Conservation (phyloP, 75 land plant species). For the Pinus tabuliformis region DNA sequence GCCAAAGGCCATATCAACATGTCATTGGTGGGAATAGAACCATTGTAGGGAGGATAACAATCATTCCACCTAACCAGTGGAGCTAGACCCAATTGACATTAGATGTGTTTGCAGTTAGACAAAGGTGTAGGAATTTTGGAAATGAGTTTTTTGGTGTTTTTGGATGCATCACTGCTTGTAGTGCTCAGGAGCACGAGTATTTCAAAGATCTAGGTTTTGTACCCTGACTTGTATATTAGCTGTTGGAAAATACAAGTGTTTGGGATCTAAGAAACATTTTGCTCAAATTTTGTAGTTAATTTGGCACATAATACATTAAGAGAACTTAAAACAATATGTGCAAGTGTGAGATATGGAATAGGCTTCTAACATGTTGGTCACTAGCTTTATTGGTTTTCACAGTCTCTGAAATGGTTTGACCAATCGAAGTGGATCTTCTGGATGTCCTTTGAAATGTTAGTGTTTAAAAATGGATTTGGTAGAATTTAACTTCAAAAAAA, state of each 20-base stretch:
- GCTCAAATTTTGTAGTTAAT: neutral
- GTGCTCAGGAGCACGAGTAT: no score
- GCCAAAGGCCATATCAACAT: no score
- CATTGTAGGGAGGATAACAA: no score
- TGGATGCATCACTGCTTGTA: no score
- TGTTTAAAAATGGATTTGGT: neutral
- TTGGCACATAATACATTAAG: neutral
- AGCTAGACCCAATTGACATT: no score
- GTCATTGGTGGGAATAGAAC: no score
- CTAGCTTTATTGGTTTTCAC: neutral
- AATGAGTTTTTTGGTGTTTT: no score
- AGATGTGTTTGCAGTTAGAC: no score
- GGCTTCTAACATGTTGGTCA: neutral
- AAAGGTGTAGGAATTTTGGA: no score
- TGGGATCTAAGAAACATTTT: neutral
- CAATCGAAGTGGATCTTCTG: neutral
- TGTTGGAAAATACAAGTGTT: neutral
- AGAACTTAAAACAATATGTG: neutral
- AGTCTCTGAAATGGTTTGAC: neutral
- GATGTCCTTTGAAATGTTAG: neutral
- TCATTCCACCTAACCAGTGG: no score
- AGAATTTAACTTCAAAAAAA: neutral
- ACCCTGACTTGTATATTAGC: no score
- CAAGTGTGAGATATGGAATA: neutral
- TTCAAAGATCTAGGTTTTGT: no score